A percentile compares a stretch with the other conserved stretches of the same genome.
phyloP scores from a whole-genome alignment of 148 eudicot genomes.

The Rhododendron molle region DNA sequence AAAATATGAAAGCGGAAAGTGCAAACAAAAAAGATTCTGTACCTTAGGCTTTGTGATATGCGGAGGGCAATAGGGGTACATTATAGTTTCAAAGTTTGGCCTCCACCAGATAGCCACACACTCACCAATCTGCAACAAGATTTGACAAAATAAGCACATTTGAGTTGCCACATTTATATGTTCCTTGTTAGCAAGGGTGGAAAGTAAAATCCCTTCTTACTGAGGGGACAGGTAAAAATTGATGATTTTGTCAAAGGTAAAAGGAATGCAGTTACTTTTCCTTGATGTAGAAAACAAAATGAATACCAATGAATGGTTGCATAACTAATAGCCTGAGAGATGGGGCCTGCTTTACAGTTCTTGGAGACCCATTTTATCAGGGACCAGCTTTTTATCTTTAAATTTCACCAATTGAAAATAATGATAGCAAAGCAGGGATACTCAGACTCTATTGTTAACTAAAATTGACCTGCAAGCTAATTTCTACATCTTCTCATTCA shows the following conservation, averaged over 20 bases:
- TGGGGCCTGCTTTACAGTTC: not conserved
- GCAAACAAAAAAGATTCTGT: not conserved
- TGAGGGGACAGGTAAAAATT: not conserved
- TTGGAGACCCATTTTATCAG: not conserved
- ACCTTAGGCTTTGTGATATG: slow-evolving; percentile 92
- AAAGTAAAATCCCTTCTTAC: not conserved
- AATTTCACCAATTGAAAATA: not conserved
- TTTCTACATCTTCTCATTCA: not conserved
- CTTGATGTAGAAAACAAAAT: not conserved
- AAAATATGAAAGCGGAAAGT: not conserved
- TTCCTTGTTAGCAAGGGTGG: not conserved
- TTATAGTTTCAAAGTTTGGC: slow-evolving; percentile 61
- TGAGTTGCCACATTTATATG: not conserved
- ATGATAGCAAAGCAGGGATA: not conserved
- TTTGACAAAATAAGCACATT: not conserved
- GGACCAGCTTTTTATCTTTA: not conserved
- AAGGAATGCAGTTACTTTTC: not conserved
- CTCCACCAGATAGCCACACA: slow-evolving; percentile 89
- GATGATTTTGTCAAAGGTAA: not conserved
- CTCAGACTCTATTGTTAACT: not conserved
- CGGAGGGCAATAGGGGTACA: slow-evolving; percentile 86
- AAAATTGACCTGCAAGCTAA: not conserved
- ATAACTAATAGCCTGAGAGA: not conserved
- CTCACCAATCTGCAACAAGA: slow-evolving; percentile 67
- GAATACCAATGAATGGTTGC: not conserved